Evolutionary conservation across 805 yeast genomes (phyloP), one percentile per base, ranked within the genome.

Genomic region (Wickerhamomyces sydowiorum): DNA sequence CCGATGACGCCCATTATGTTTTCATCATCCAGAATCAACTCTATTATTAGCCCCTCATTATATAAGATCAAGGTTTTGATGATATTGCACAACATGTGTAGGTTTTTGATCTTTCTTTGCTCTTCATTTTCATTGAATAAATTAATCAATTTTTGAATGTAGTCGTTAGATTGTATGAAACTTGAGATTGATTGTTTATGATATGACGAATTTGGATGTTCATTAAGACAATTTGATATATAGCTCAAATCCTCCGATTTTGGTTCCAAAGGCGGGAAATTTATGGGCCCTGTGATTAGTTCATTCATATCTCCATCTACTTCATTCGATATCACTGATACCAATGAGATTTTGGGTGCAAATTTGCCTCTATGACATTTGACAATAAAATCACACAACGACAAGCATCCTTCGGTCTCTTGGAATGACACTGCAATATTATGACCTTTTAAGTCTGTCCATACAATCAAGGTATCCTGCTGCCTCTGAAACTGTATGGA

Each of bases 361-460:
- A 53, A 34, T 67, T 72, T 41, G 2, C 48, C 37, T 50, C 75
- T 78, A 55, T 85, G 91, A 2, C 80, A 80, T 41, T 72, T 72
- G 17, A 86, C 75, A 21, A 90, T 72, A 56, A 88, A 90, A 38
- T 86, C 91, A 59, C 96, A 88, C 35, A 90, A 56, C 7, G 80
- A 76, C 12, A 86, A 76, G 61, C 99, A 91, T 0, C 97, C 98
- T 36, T 82, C 84, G 28, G 86, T 80, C 54, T 89, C 97, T 61
- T 91, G 96, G 61, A 91, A 91, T 36, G 95, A 84, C 20, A 91
- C 69, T 2, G 98, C 98, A 48, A 87, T 78, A 60, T 88, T 95
- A 40, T 72, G 73, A 7, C 82, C 79, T 17, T 74, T 71, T 3
- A 65, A 54, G 55, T 87, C 96, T 9, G 95, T 85, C 98, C 98